Evolutionary conservation across 108 stramenopile genomes (phyloP).

Genomic region (Skeletonema potamos): DNA sequence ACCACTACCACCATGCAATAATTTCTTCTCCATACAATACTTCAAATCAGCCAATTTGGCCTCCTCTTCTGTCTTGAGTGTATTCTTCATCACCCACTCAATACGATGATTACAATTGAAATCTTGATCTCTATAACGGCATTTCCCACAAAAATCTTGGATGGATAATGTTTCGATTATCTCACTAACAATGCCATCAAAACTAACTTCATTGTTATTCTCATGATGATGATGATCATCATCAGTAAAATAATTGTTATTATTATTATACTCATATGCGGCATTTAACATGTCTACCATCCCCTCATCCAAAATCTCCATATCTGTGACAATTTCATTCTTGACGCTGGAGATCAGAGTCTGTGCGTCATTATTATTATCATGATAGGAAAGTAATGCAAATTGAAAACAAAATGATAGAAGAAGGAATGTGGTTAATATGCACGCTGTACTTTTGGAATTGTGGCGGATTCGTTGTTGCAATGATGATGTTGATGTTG

Average conservation of each 20-base stretch:
- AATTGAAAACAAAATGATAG: slow-evolving; percentile 24
- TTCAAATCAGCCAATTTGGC: neutral
- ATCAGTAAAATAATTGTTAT: neutral
- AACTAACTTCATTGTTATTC: neutral
- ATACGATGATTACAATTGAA: slow-evolving; percentile 3
- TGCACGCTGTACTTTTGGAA: slow-evolving; percentile 5
- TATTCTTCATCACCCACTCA: neutral
- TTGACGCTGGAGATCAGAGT: slow-evolving; percentile 6
- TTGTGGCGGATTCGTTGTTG: neutral
- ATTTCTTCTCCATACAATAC: neutral
- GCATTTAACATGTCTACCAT: slow-evolving; percentile 1
- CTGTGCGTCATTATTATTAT: slow-evolving; percentile 5
- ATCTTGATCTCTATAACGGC: neutral
- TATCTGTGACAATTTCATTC: slow-evolving; percentile 8
- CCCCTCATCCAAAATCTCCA: neutral
- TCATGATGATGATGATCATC: neutral
- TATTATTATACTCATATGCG: slow-evolving; percentile 3
- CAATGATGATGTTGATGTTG: neutral
- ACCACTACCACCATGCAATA: neutral
- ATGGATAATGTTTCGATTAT: neutral
- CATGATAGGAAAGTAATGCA: slow-evolving; percentile 17
- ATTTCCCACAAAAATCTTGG: slow-evolving; percentile 4
- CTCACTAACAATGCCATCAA: neutral
- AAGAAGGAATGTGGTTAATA: slow-evolving; percentile 25
- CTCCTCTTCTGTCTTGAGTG: neutral